Conservation (phyloP, 1,284 basidiomycete genomes). For the Uromyces viciae-fabae region DNA sequence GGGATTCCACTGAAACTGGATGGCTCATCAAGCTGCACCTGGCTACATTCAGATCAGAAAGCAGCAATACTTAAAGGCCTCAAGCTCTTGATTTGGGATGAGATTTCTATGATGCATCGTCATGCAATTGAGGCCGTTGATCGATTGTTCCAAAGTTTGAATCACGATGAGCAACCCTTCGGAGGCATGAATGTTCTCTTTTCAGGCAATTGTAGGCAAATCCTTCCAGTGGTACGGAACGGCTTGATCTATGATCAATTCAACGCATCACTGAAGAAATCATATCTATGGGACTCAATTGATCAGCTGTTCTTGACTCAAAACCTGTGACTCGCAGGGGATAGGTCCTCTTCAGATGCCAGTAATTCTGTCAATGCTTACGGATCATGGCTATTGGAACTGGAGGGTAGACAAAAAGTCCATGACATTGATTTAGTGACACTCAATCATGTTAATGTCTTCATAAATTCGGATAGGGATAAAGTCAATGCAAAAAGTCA, state of each 20-base stretch:
- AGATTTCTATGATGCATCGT: slow-evolving; percentile 4
- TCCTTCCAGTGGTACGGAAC: background rate
- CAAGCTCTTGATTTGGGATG: slow-evolving; percentile 8
- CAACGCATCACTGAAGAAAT: background rate
- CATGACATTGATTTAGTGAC: no score
- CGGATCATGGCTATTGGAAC: no score
- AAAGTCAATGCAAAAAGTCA: no score
- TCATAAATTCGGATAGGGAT: no score
- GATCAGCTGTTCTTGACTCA: background rate
- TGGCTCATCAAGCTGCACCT: background rate
- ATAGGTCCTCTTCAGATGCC: background rate
- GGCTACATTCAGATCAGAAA: background rate
- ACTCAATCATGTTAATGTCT: no score
- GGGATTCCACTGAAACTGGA: background rate
- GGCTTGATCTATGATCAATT: background rate
- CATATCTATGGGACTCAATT: no score
- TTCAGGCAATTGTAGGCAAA: background rate
- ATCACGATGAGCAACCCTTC: background rate
- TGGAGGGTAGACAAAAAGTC: no score
- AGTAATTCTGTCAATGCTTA: no score
- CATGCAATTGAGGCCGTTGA: background rate
- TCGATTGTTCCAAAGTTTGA: background rate
- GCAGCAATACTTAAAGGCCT: background rate
- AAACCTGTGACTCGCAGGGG: background rate
- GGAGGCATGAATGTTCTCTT: background rate